Conservation (phyloP, 2,329 filamentous ascomycete species). For the Aspergillaceae sp. region DNA sequence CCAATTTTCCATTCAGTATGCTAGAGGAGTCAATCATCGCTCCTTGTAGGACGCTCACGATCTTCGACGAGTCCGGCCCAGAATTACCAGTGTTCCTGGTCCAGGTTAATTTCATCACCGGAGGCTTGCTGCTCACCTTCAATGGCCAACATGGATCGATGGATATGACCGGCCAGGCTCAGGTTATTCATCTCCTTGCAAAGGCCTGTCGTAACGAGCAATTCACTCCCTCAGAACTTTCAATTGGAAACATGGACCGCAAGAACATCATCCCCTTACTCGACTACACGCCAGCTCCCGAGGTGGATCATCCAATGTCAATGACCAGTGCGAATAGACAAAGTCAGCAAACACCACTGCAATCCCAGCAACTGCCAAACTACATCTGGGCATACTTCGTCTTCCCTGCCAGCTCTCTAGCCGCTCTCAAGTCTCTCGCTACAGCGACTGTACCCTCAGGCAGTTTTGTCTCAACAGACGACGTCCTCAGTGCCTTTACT, state of each 20-base stretch:
- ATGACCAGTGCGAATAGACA: slow-evolving; percentile 7
- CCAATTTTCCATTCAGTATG: slow-evolving; percentile 40
- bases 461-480: slow-evolving; percentile 45
- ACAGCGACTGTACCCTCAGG: slow-evolving; percentile 8
- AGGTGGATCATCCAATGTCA: slow-evolving; percentile 30
- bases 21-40: slow-evolving; percentile 41
- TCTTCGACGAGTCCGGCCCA: slow-evolving; percentile 11
- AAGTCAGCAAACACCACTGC: not conserved
- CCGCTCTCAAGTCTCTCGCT: slow-evolving; percentile 6
- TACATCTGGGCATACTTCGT: slow-evolving; percentile 8
- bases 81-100: slow-evolving; percentile 37
- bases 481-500: slow-evolving; percentile 44
- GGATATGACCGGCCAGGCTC: slow-evolving; percentile 44
- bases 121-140: slow-evolving; percentile 44
- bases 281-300: slow-evolving; percentile 28
- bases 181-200: slow-evolving; percentile 38
- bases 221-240: slow-evolving; percentile 40
- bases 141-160: slow-evolving; percentile 42
- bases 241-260: slow-evolving; percentile 35
- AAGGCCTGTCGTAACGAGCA: slow-evolving; percentile 39
- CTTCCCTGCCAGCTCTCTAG: slow-evolving; percentile 5
- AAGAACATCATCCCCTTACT: slow-evolving; percentile 33
- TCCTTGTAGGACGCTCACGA: slow-evolving; percentile 27
- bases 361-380: not conserved
- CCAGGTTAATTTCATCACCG: slow-evolving; percentile 43